Evolutionary conservation across 2,329 filamentous ascomycete species (phyloP).

Genomic region (Claviceps monticola): DNA sequence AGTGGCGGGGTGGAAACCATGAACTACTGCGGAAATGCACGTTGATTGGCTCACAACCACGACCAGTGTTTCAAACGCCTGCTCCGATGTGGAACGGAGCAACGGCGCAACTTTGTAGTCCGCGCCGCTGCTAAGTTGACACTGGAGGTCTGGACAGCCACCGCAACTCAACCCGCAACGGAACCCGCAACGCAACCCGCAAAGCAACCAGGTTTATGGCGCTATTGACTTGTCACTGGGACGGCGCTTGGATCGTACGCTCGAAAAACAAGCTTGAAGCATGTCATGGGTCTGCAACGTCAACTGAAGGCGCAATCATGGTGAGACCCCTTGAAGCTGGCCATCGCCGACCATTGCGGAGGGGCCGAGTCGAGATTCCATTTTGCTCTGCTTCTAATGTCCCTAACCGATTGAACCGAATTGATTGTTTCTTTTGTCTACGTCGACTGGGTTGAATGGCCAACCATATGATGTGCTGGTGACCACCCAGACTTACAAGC

Average conservation of each 20-base stretch:
- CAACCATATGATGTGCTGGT: background rate
- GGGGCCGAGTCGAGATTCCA: background rate
- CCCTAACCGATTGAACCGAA: background rate
- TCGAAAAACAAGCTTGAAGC: too few relatives aligned
- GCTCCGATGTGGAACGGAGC: constrained; percentile 12
- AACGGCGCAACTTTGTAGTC: constrained; percentile 14
- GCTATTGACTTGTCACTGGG: too few relatives aligned
- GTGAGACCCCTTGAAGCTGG: background rate
- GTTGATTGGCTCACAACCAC: background rate
- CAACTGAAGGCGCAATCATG: background rate
- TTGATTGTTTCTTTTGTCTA: background rate
- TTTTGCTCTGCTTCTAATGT: background rate
- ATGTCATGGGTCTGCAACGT: background rate
- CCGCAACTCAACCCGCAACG: too few relatives aligned
- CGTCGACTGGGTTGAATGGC: background rate
- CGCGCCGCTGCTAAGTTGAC: background rate
- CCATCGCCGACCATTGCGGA: constrained; percentile 1
- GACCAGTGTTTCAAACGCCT: background rate
- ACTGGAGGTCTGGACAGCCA: too few relatives aligned
- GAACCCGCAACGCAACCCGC: too few relatives aligned
- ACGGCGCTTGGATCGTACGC: too few relatives aligned
- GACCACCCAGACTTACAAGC: background rate
- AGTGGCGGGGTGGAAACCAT: background rate
- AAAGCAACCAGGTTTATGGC: too few relatives aligned
- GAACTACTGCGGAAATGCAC: background rate